These are phyloP conservation scores for Incumbomyces delicatus DNA, from an alignment of 2,329 filamentous ascomycete species.

Conservation along the genomic window DNA sequence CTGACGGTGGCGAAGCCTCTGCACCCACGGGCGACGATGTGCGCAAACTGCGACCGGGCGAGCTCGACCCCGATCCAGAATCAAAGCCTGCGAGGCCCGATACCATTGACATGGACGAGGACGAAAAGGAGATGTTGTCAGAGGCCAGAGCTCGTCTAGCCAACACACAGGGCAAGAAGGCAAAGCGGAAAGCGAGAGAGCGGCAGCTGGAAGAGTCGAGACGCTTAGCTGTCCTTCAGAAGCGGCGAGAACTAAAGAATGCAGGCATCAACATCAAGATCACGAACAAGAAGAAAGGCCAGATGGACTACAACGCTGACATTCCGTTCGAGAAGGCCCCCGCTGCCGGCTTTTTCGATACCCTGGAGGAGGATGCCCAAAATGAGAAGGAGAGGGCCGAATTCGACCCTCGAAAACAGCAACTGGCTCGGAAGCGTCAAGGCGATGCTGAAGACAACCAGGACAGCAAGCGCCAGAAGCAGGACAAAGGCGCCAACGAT, in stretches of 20 bases:
- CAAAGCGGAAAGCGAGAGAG: slow-evolving; percentile 93
- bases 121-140: slow-evolving; percentile 98
- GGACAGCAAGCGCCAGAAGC: slow-evolving; percentile 74
- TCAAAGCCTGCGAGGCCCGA: slow-evolving; percentile 91
- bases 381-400: slow-evolving; percentile 78
- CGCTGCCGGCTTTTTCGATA: slow-evolving; percentile 85
- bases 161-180: slow-evolving; percentile 98
- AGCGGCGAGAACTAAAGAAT: slow-evolving; percentile 91
- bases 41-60: slow-evolving; percentile 71
- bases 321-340: slow-evolving; percentile 95
- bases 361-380: slow-evolving; percentile 63
- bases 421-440: slow-evolving; percentile 84
- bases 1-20: slow-evolving; percentile 73
- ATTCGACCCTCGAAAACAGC: slow-evolving; percentile 89
- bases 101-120: slow-evolving; percentile 95
- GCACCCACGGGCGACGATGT: slow-evolving; percentile 91
- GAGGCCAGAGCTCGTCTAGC: slow-evolving; percentile 92
- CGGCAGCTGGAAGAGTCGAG: slow-evolving; percentile 91
- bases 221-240: slow-evolving; percentile 80
- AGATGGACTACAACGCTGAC: slow-evolving; percentile 99
- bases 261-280: slow-evolving; percentile 98
- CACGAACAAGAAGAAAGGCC: slow-evolving; percentile 77
- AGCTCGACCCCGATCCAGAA: slow-evolving; percentile 94
- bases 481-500: slow-evolving; percentile 71
- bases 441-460: slow-evolving; percentile 77